Base-by-base conservation (phyloP, 2,329 filamentous ascomycete genomes). In the Bimuria novae-zelandiae region DNA sequence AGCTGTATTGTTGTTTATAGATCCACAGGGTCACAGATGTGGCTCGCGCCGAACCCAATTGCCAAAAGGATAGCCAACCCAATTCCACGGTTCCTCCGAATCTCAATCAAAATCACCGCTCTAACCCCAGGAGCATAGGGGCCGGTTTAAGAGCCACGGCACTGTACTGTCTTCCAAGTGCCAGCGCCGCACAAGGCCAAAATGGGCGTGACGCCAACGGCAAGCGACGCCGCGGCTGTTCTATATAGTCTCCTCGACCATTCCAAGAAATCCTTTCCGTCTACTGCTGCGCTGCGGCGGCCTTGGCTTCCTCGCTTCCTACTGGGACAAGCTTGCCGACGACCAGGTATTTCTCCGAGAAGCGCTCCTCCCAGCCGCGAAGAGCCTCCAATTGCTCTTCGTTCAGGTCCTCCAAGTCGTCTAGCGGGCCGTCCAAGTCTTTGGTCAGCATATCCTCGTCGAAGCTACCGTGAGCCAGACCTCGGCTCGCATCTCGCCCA, bases 391-490 rank as follows among this genome's bases (percentile, higher is more conserved):
- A 77, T 80, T 96, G 87, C 53, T 93, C 91, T 1, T 72, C 74
- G 5, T 84, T 85, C 55, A 97, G 75, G 52, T 87, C 90, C 46
- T 84, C 81, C 37, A 96, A 79, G 48, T 81, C 84, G 71, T 96
- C 92, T 57, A 97, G 78, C 39, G 91, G 90, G 0, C 85, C 93
- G 52, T 94, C 85, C 50, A 97, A 77, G 73, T 97, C 89, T 79
- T 93, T 86, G 16, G 94, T 97, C 76, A 97, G 78, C 92, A 97
- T 96, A 6, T 92, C 89, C 79, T 90, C 85, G 71, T 97, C 94
- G 74, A 99, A 97, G 77, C 90, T 96, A 54, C 92, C 90, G 74
- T 85, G 90, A 1, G 94, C 93, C 55, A 99, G 78, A 1, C 94
- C 94, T 47, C 93, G 83, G 60, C 85, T 91, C 17, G 94, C 94